phyloP scores from a whole-genome alignment of 768 basidiomycete genomes.

The Baorangia bicolor region DNA sequence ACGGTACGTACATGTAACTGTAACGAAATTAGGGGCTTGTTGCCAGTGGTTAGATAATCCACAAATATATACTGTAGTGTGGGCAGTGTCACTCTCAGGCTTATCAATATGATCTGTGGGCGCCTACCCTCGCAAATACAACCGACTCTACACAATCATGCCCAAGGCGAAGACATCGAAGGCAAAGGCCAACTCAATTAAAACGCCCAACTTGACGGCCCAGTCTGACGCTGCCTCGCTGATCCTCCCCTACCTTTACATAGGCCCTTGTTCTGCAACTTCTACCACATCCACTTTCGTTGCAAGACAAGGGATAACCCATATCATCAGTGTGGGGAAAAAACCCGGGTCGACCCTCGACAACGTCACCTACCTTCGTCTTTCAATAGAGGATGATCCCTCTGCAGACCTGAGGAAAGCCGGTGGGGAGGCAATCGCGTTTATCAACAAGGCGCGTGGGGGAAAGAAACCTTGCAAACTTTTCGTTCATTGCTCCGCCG shows the following conservation, averaged over 20 bases:
- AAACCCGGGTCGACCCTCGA: conserved; percentile 1
- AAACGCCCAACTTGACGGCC: not conserved
- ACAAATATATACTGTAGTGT: too few relatives aligned
- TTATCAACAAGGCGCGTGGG: conserved; percentile 1
- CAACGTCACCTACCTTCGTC: conserved; percentile 3
- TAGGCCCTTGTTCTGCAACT: conserved; percentile 9
- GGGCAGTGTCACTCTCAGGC: not conserved
- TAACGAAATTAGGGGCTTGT: not conserved
- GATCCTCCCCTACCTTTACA: conserved; percentile 11
- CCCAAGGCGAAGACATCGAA: not conserved
- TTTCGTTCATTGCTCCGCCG: conserved; percentile 10
- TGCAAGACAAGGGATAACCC: conserved; percentile 5
- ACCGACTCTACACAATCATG: not conserved
- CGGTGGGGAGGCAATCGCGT: not conserved
- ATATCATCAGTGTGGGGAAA: conserved; percentile 11
- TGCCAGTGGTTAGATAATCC: too few relatives aligned
- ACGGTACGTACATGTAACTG: not conserved
- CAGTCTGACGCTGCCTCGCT: not conserved
- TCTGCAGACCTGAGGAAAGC: conserved; percentile 4
- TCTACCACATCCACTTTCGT: conserved; percentile 5
- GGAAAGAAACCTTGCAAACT: not conserved
- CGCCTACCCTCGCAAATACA: not conserved
- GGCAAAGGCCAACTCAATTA: not conserved
- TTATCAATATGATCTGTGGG: not conserved
- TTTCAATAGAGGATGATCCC: conserved; percentile 8